Conservation (phyloP, 2,329 filamentous ascomycete species). For the Atkinsonella hypoxylon region DNA sequence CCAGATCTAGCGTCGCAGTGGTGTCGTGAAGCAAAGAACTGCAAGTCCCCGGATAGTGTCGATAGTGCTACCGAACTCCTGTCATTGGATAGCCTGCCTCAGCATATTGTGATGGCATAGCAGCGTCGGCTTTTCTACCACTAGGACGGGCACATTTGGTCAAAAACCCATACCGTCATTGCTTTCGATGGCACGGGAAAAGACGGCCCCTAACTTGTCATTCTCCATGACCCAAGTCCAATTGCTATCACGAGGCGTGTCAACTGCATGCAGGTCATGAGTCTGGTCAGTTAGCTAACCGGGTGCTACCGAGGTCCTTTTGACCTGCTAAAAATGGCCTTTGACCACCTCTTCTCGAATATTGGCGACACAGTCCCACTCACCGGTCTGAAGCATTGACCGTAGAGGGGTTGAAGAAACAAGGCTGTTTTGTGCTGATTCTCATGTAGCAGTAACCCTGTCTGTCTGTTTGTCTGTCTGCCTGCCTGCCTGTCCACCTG, state of each 20-base stretch:
- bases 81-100: neutral
- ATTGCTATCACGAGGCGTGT: neutral
- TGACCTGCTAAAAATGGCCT: neutral
- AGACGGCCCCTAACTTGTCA: too few relatives aligned
- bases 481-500: neutral
- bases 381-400: neutral
- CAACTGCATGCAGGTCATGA: neutral
- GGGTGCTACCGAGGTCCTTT: neutral
- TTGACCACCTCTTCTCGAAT: neutral
- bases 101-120: neutral
- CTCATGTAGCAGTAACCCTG: neutral
- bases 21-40: neutral
- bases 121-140: neutral
- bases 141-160: neutral
- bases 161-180: neutral
- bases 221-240: neutral
- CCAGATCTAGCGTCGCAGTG: neutral
- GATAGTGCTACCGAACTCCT: neutral
- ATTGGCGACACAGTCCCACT: slow-evolving; percentile 1
- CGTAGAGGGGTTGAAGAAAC: neutral
- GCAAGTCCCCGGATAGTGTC: neutral
- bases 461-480: too few relatives aligned
- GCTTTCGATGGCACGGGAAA: too few relatives aligned
- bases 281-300: neutral
- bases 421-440: neutral